Percentiles rank a stretch among this genome's conserved stretches.
Evolutionary conservation across 1,284 basidiomycete genomes (phyloP).

Genomic region (Meira miltonrushii): DNA sequence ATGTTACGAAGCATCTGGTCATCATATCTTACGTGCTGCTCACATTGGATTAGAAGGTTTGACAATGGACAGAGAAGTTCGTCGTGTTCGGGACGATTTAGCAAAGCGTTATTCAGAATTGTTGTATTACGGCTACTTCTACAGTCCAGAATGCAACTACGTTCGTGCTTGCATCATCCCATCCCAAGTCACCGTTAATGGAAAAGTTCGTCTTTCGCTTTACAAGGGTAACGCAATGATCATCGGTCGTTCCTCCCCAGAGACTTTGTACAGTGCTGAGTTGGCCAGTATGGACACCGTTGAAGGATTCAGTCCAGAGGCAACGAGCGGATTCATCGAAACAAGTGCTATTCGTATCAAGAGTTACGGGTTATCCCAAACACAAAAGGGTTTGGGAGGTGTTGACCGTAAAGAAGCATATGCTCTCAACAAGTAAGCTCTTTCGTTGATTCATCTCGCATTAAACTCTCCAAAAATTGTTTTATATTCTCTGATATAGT

Average conservation of each 20-base stretch:
- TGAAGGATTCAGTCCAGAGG: constrained; percentile 74
- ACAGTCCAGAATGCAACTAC: constrained; percentile 96
- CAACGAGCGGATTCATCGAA: constrained; percentile 49
- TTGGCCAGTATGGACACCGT: constrained; percentile 99
- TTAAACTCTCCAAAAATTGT: too few species aligned
- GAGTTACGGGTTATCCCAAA: constrained; percentile 42
- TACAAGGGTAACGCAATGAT: constrained; percentile 96
- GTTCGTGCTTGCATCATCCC: constrained; percentile 64
- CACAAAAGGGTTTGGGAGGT: constrained; percentile 40
- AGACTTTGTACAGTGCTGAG: constrained; percentile 86
- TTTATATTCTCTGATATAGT: too few species aligned
- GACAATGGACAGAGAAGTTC: constrained; percentile 93
- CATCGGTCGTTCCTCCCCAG: constrained; percentile 83
- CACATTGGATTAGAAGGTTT: constrained; percentile 97
- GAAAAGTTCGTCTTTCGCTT: constrained; percentile 78
- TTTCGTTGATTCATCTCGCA: too few species aligned
- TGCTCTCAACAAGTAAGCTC: constrained; percentile 26
- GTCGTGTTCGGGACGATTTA: constrained; percentile 77
- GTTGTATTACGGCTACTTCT: constrained; percentile 89
- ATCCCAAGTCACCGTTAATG: constrained; percentile 96
- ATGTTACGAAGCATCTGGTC: constrained; percentile 96
- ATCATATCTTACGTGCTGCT: constrained; percentile 88
- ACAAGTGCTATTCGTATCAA: constrained; percentile 49
- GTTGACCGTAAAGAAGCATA: constrained; percentile 40
- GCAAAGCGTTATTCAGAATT: constrained; percentile 65